A percentile compares a stretch with the other conserved stretches of the same genome.
phyloP scores from a whole-genome alignment of 73 alveolate species.

The Paramecium tetraurelia region DNA sequence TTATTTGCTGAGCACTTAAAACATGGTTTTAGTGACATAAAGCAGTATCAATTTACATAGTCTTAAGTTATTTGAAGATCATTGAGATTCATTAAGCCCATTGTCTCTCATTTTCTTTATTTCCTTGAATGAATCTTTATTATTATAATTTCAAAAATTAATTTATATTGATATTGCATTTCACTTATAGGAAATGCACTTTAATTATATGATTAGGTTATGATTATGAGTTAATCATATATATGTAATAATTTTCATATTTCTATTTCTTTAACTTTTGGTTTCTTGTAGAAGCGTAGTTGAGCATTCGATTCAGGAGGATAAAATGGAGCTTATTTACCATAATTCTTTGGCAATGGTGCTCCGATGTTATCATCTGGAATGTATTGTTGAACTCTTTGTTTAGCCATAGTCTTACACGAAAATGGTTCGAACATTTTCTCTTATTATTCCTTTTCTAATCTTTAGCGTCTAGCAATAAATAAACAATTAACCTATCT shows the following conservation, averaged over 20 bases:
- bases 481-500: slow-evolving; percentile 69
- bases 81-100: neutral
- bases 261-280: slow-evolving; percentile 81
- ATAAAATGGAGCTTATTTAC: slow-evolving; percentile 91
- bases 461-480: slow-evolving; percentile 62
- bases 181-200: neutral
- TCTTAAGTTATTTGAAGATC: neutral
- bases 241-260: slow-evolving; percentile 60
- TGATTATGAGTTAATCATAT: slow-evolving; percentile 5
- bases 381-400: slow-evolving; percentile 91
- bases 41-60: slow-evolving; percentile 3
- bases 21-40: neutral
- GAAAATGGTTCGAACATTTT: slow-evolving; percentile 76
- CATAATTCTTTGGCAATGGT: slow-evolving; percentile 91
- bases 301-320: slow-evolving; percentile 93
- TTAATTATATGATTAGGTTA: neutral
- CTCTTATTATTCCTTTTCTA: slow-evolving; percentile 77
- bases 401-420: slow-evolving; percentile 87
- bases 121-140: neutral
- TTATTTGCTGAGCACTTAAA: neutral
- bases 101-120: neutral
- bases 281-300: slow-evolving; percentile 91
- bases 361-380: slow-evolving; percentile 83
- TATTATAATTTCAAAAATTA: too few species aligned
- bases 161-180: too few species aligned